phyloP scores from a whole-genome alignment of 2,329 filamentous ascomycete genomes.

The Scopulariopsis brevicaulis region DNA sequence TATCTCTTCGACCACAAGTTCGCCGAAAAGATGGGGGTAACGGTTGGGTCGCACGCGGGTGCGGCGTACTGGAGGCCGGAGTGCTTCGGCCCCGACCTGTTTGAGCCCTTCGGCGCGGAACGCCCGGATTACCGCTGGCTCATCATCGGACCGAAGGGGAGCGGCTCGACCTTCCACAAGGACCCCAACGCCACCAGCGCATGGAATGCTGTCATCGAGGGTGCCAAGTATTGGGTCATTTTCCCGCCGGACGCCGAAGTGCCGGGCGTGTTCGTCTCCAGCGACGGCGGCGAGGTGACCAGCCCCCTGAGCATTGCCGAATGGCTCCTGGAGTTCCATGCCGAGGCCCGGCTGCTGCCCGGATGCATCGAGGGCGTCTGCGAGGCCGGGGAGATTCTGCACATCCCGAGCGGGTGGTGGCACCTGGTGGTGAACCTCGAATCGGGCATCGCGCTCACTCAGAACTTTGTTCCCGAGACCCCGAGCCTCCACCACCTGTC shows the following conservation, averaged over 20 bases:
- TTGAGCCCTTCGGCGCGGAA: conserved; percentile 64
- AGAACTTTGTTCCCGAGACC: conserved; percentile 80
- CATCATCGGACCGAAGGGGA: conserved; percentile 77
- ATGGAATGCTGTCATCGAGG: conserved; percentile 88
- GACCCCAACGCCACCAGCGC: conserved; percentile 63
- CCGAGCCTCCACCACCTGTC: conserved; percentile 44
- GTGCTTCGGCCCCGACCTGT: conserved; percentile 81
- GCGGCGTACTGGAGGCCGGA: conserved; percentile 66
- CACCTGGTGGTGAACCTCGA: conserved; percentile 89
- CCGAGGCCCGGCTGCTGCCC: conserved; percentile 61
- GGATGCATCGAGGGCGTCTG: conserved; percentile 85
- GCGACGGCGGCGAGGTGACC: conserved; percentile 86
- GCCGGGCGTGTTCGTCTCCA: conserved; percentile 81
- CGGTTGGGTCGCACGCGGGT: conserved; percentile 38
- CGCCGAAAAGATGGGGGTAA: conserved; percentile 71
- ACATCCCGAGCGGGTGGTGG: conserved; percentile 95
- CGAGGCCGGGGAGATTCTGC: conserved; percentile 70
- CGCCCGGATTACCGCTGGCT: conserved; percentile 87
- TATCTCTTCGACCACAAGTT: conserved; percentile 89
- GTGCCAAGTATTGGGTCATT: conserved; percentile 98
- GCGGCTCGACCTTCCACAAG: conserved; percentile 92
- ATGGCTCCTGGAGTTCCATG: conserved; percentile 85
- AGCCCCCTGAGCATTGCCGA: conserved; percentile 93
- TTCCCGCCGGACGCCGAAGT: conserved; percentile 72
- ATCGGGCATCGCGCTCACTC: conserved; percentile 76